phyloP scores from a whole-genome alignment of 768 basidiomycete species.

The Termitomyces sp. region DNA sequence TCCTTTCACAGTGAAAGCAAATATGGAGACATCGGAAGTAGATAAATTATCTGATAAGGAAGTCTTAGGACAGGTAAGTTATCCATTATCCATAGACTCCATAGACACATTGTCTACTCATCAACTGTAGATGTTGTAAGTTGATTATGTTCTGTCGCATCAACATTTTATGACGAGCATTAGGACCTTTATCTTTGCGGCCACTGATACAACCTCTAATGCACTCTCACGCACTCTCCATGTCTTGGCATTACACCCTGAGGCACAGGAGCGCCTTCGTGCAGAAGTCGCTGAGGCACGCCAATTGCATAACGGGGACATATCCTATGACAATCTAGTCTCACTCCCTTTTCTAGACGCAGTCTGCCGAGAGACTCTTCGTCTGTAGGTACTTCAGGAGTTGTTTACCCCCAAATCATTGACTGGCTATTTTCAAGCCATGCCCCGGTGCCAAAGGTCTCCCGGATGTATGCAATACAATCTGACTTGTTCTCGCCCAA shows the following conservation, averaged over 20 bases:
- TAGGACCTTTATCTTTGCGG: neutral
- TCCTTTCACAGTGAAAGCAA: neutral
- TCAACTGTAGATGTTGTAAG: slow-evolving; percentile 13
- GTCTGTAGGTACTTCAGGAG: slow-evolving; percentile 12
- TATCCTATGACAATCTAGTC: neutral
- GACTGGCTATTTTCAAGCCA: neutral
- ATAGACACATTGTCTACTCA: neutral
- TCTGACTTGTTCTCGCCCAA: neutral
- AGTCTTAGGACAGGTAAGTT: neutral
- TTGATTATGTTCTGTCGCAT: neutral
- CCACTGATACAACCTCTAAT: neutral
- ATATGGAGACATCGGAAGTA: neutral
- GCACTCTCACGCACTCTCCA: neutral
- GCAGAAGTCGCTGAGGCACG: neutral
- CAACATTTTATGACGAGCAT: neutral
- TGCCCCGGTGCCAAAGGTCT: slow-evolving; percentile 6
- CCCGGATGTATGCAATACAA: slow-evolving; percentile 5
- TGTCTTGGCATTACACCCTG: neutral
- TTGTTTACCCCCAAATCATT: neutral
- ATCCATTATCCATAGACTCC: neutral
- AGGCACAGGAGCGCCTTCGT: too few species aligned
- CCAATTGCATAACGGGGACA: neutral
- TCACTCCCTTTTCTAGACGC: neutral
- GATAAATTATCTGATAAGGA: neutral
- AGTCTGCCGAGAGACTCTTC: slow-evolving; percentile 3